phyloP scores from a whole-genome alignment of 2,329 filamentous ascomycete species.

The Sclerotinia borealis region DNA sequence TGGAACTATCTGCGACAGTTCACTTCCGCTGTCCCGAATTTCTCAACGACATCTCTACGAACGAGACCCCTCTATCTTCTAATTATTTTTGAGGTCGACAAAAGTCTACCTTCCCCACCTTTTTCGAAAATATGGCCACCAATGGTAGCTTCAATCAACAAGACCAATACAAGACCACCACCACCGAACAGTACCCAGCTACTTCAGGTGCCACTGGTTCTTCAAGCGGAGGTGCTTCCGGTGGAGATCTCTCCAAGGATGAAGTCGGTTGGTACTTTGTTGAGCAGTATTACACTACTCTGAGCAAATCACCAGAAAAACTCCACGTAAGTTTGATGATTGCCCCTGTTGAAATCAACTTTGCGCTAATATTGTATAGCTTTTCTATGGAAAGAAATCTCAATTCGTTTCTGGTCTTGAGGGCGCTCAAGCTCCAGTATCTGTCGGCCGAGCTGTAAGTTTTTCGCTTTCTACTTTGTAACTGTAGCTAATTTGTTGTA shows the following conservation, averaged over 20 bases:
- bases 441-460: conserved; percentile 79
- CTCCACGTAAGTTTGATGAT: conserved; percentile 58
- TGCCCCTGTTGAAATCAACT: background rate
- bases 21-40: conserved; percentile 1
- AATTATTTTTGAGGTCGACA: conserved; percentile 22
- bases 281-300: conserved; percentile 96
- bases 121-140: conserved; percentile 29
- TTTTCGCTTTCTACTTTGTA: background rate
- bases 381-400: conserved; percentile 95
- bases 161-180: conserved; percentile 31
- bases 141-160: conserved; percentile 34
- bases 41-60: background rate
- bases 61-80: conserved; percentile 12
- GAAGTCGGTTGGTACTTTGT: conserved; percentile 99
- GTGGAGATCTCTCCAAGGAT: conserved; percentile 62
- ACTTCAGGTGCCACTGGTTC: conserved; percentile 29
- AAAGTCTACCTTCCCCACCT: conserved; percentile 19
- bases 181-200: conserved; percentile 31
- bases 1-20: conserved; percentile 16
- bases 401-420: conserved; percentile 92
- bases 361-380: conserved; percentile 38
- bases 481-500: conserved; percentile 36
- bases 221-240: conserved; percentile 34
- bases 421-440: conserved; percentile 80
- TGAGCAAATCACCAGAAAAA: conserved; percentile 91